These are phyloP conservation scores for Vitis hybrid DNA, from an alignment of 177 flowering plant genomes.

Conservation along the genomic window DNA sequence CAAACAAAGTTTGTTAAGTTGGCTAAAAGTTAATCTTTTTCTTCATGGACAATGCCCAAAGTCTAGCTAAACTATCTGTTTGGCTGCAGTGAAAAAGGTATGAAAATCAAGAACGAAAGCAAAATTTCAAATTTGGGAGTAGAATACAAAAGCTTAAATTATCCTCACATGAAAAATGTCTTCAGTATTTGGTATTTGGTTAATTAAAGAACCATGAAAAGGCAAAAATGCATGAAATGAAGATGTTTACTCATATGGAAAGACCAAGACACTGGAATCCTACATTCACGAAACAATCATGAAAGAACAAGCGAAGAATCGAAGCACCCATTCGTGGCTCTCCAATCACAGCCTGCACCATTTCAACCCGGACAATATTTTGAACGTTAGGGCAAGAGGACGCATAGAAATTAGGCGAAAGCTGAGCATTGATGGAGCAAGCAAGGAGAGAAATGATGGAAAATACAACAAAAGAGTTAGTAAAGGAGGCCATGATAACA, in stretches of 20 bases:
- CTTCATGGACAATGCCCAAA: too few species aligned
- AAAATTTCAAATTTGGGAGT: background rate
- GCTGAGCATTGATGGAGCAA: constrained; percentile 29
- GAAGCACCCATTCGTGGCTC: constrained; percentile 41
- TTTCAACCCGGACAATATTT: constrained; percentile 24
- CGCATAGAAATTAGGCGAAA: constrained; percentile 34
- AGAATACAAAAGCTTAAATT: too few species aligned
- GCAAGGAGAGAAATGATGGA: constrained; percentile 15
- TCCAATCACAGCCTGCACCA: constrained; percentile 19
- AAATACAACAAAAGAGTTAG: background rate
- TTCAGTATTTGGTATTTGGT: too few species aligned
- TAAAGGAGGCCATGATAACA: constrained; percentile 8
- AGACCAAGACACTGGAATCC: background rate
- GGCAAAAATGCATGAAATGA: too few species aligned
- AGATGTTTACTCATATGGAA: too few species aligned
- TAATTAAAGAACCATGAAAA: too few species aligned
- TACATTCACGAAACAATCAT: constrained; percentile 54
- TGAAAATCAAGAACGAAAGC: background rate
- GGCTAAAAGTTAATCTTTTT: too few species aligned
- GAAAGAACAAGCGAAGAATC: constrained; percentile 50
- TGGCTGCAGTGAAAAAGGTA: too few species aligned
- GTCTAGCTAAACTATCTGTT: too few species aligned
- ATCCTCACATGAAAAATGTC: too few species aligned
- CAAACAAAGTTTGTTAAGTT: too few species aligned
- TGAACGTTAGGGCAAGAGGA: constrained; percentile 33